Conservation (phyloP, 176 grass and related monocot species). For the Carex pumila region DNA sequence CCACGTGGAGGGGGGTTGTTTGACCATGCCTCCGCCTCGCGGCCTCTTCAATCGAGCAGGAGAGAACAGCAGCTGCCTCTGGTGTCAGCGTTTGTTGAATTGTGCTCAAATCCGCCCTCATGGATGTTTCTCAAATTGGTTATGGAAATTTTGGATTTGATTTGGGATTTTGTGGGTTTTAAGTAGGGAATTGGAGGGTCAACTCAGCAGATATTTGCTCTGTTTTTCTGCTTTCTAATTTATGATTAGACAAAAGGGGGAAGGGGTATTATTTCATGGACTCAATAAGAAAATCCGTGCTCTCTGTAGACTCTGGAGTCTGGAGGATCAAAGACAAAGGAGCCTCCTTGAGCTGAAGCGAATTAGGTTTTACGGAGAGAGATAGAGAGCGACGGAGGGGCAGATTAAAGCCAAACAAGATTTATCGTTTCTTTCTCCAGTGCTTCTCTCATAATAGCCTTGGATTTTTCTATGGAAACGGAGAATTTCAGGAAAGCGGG, state of each 20-base stretch:
- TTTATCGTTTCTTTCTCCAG: not conserved
- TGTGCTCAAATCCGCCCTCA: constrained; percentile 92
- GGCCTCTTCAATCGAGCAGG: constrained; percentile 63
- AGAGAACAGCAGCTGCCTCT: constrained; percentile 64
- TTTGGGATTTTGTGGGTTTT: constrained; percentile 11
- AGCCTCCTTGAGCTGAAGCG: not conserved
- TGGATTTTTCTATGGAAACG: not conserved
- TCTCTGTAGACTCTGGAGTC: not conserved
- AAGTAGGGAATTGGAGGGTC: not conserved
- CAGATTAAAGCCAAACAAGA: not conserved
- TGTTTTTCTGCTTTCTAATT: not conserved
- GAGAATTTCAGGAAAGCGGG: not conserved
- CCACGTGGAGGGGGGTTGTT: constrained; percentile 86
- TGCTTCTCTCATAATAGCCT: not conserved
- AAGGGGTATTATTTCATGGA: not conserved
- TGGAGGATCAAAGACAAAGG: not conserved
- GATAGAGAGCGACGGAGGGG: not conserved
- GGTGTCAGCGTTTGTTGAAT: constrained; percentile 88
- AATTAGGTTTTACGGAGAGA: not conserved
- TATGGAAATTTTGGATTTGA: not conserved
- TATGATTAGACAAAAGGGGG: not conserved
- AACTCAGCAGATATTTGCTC: not conserved
- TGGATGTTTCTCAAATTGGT: constrained; percentile 4
- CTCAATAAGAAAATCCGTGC: not conserved
- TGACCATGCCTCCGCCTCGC: constrained; percentile 49